Percentiles rank a stretch among this genome's conserved stretches.
Evolutionary conservation across 805 yeast species (phyloP).

Genomic region (Isabelozyma heimii): DNA sequence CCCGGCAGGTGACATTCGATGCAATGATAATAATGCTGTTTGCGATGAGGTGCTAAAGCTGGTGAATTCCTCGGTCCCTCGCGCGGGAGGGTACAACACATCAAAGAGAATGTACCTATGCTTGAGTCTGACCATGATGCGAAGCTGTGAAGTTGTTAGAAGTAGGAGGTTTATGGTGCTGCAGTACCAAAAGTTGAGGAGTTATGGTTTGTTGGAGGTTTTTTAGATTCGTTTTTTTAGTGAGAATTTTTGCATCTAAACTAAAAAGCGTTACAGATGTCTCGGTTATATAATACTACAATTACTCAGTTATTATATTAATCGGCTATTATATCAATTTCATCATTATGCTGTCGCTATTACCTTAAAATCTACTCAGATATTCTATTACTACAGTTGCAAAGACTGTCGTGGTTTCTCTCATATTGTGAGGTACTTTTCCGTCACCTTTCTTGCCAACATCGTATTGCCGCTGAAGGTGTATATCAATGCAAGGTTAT

Average conservation of each 20-base stretch:
- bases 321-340: too few species aligned
- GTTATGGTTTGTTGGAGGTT: neutral
- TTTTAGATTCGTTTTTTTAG: neutral
- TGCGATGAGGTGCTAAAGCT: conserved; percentile 27
- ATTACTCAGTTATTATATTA: neutral
- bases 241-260: neutral
- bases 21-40: conserved; percentile 45
- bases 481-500: conserved; percentile 75
- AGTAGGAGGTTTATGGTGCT: neutral
- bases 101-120: conserved; percentile 84
- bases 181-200: neutral
- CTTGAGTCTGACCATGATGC: conserved; percentile 79
- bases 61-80: conserved; percentile 10
- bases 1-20: conserved; percentile 47
- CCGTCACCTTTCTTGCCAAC: conserved; percentile 63
- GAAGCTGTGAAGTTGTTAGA: neutral
- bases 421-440: conserved; percentile 56
- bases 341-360: too few species aligned
- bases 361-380: too few species aligned
- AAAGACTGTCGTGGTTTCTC: too few species aligned
- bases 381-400: too few species aligned
- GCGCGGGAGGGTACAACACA: conserved; percentile 57
- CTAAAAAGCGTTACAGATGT: too few species aligned
- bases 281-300: neutral
- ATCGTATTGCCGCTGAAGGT: conserved; percentile 68